Base-by-base conservation (phyloP, 768 basidiomycete genomes). In the Mycena sanguinolenta region DNA sequence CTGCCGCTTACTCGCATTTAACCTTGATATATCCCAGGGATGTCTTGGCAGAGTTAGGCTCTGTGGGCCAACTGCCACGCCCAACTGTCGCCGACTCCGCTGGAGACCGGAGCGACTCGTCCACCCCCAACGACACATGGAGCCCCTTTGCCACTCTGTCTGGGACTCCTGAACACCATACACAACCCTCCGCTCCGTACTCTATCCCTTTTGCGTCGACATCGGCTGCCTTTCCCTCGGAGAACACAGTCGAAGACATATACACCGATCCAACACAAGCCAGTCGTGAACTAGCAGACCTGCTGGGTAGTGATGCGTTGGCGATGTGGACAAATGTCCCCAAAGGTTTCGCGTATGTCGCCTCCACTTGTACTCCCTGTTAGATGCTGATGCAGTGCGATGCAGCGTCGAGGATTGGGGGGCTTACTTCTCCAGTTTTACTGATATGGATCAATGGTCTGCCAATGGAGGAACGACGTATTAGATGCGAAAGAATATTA, bases 1-100 rank as follows among this genome's bases (percentile, higher is more conserved):
- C 14, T 59, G 12, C 28, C 4, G 10, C 1, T 42, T n/a, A n/a
- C n/a, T 3, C 19, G 4, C 79, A 81, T 84, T 17, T 50, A 19
- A 58, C 28, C 27, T 3, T 5, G 0, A 21, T 8, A 7, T 19
- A 42, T 27, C 52, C 12, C 57, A 67, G 65, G 62, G 74, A 76
- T 49, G 64, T 76, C 27, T 66, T 77, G 23, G 46, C 52, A 32
- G 77, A 76, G 55, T 61, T 77, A 16, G 77, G 74, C 4, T 63
- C 39, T 39, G 73, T 74, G 27, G 74, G 75, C 16, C 62, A 65
- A 28, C 38, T 70, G 10, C 54, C 67, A 2, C 54, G 58, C 3
- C 67, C 66, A 3, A 21, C 34, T 49, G 36, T 19, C 30, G 8
- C 12, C 12, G 17, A 5, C 21, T 19, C 50, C 7, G 21, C 32